Conservation (phyloP, 768 basidiomycete genomes). For the Pleurotus ostreatus region DNA sequence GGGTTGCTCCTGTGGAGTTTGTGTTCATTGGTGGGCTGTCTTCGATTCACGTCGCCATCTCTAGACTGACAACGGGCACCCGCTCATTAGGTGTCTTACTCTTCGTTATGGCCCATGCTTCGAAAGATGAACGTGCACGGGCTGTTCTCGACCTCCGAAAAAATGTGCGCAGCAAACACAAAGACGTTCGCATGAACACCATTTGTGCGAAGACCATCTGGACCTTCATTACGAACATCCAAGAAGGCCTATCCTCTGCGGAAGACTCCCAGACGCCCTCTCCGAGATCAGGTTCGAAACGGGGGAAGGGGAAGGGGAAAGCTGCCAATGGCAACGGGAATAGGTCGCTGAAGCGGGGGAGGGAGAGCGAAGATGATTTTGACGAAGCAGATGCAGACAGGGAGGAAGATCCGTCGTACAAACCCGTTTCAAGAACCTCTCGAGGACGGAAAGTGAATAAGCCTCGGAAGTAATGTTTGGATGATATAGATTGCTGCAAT, state of each 20-base stretch:
- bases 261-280: too few relatives aligned
- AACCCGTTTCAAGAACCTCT: too few relatives aligned
- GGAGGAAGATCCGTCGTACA: too few relatives aligned
- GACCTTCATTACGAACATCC: slow-evolving; percentile 36
- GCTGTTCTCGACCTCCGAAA: slow-evolving; percentile 56
- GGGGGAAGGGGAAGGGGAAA: not conserved
- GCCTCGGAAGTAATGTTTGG: too few relatives aligned
- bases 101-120: slow-evolving; percentile 44
- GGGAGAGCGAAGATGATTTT: too few relatives aligned
- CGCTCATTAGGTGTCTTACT: slow-evolving; percentile 58
- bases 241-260: too few relatives aligned
- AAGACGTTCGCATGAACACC: slow-evolving; percentile 63
- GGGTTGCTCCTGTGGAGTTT: slow-evolving; percentile 73
- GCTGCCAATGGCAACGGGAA: too few relatives aligned
- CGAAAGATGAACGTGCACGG: slow-evolving; percentile 43
- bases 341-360: too few relatives aligned
- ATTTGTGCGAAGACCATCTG: slow-evolving; percentile 54
- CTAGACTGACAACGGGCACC: not conserved
- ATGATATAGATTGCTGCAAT: too few relatives aligned
- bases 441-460: too few relatives aligned
- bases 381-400: too few relatives aligned
- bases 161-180: slow-evolving; percentile 49
- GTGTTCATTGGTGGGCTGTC: slow-evolving; percentile 66
- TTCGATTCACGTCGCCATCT: too few relatives aligned
- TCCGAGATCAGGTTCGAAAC: not conserved